Base-by-base conservation (phyloP, 495 filamentous ascomycete species). In the Podospora pseudopauciseta region DNA sequence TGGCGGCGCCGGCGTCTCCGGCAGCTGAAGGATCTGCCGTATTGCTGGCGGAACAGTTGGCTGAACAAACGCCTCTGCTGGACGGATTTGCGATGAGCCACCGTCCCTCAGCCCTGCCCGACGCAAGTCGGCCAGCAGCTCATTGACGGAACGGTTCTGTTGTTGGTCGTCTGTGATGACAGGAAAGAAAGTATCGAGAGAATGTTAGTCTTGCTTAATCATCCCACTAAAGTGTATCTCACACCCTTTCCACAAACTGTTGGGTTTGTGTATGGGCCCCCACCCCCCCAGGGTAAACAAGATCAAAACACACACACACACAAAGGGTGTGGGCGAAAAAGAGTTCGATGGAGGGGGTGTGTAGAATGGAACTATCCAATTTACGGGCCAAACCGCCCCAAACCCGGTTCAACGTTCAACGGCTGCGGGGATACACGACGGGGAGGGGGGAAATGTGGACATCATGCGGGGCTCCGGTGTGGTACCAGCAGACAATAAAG, bases 1-100 rank as follows among this genome's bases (percentile, higher is more conserved):
- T 18, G 79, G 79, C 6, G 90, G 90, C 13, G 86, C 80, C n/a
- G 88, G 87, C 30, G 87, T 86, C 71, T 93, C 90, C 44, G 89
- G 89, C 28, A 92, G 80, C 60, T 90, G 85, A 34, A 94, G 83
- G 56, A 94, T 84, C 39, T 85, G 72, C 30, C 83, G 80, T 70
- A 86, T 78, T 27, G 76, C 72, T n/a, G 84, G 84, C 7, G 81
- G 84, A 5, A 86, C 77, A 23, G 79, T 84, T 1, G 82, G 59
- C 26, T 61, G 59, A 28, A 61, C 59, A 18, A 30, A 13, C 26
- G 59, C 19, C n/a, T 28, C 59, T 32, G 18, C 11, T 28, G 59
- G 27, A 18, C 16, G 16, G n/a, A 30, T 30, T n/a, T 26, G 59
- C 16, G 59, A 28, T 27, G 56, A 58, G 59, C 19, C 59, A 27